phyloP scores from a whole-genome alignment of 2,329 filamentous ascomycete genomes.

The Fusarium albosuccineum region DNA sequence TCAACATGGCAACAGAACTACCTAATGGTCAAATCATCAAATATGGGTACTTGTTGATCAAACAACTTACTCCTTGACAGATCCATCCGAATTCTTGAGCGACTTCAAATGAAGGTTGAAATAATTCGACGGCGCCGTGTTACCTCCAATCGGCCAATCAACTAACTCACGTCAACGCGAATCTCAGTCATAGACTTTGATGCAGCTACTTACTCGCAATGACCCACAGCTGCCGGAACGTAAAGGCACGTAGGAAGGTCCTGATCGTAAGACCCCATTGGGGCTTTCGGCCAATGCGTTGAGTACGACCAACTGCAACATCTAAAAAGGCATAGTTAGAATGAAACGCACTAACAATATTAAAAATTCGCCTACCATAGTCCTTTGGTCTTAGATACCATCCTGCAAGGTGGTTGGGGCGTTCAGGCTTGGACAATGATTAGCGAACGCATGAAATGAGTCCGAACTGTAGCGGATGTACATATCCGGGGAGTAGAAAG shows the following conservation, averaged over 20 bases:
- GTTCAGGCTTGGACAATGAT: neutral
- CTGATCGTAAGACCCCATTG: neutral
- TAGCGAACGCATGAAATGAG: neutral
- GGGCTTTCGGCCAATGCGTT: neutral
- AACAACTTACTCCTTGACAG: neutral
- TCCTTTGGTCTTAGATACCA: neutral
- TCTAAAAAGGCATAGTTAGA: neutral
- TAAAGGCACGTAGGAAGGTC: neutral
- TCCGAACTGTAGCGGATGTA: neutral
- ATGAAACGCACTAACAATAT: neutral
- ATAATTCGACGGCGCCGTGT: neutral
- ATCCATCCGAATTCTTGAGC: neutral
- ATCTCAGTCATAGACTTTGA: neutral
- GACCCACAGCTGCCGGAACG: neutral
- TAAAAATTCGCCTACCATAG: neutral
- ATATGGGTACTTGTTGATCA: too few relatives aligned
- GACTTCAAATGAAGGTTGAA: neutral
- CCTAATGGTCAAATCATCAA: accelerated
- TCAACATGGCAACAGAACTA: constrained; percentile 20
- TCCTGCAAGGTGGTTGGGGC: neutral
- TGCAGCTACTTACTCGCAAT: neutral
- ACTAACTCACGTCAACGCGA: neutral
- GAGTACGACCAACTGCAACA: neutral
- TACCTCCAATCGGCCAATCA: neutral
- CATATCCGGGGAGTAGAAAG: constrained; percentile 1